Evolutionary conservation across 148 eudicot genomes (phyloP).

Genomic region (Fagopyrum tataricum): DNA sequence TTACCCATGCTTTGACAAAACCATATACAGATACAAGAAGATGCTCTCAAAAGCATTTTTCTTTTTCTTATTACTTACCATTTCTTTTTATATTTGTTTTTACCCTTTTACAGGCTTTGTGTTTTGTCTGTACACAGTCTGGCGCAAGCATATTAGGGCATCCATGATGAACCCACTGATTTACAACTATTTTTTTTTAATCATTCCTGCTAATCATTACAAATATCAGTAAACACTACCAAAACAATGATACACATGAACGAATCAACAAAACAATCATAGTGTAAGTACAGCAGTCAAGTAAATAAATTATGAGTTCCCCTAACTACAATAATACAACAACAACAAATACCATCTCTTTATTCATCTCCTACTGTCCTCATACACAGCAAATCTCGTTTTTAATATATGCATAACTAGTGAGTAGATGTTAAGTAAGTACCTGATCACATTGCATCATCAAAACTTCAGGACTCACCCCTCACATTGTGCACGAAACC

Average conservation of each 20-base stretch:
- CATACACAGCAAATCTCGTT: not conserved
- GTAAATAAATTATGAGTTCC: constrained; percentile 1
- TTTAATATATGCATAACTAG: not conserved
- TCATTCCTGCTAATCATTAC: constrained; percentile 4
- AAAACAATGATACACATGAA: not conserved
- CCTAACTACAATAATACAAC: constrained; percentile 10
- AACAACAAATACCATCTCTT: not conserved
- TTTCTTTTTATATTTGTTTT: not conserved
- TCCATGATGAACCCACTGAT: constrained; percentile 2
- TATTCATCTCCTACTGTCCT: not conserved
- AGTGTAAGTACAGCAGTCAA: not conserved
- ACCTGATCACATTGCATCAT: constrained; percentile 12
- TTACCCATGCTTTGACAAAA: constrained; percentile 14
- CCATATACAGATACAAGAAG: constrained; percentile 8
- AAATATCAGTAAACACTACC: not conserved
- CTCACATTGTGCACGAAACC: not conserved
- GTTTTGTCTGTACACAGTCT: not conserved
- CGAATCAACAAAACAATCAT: not conserved
- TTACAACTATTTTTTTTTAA: not conserved
- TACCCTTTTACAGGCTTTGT: constrained; percentile 6
- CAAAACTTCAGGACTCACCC: not conserved
- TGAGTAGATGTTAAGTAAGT: constrained; percentile 9
- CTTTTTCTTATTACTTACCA: not conserved
- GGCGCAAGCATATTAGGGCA: constrained; percentile 7
- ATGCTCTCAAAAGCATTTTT: constrained; percentile 3